Percentiles rank a stretch among this genome's conserved stretches.
Evolutionary conservation across 192 early-diverging fungal genomes (phyloP).

Genomic region (Spizellomyces punctatus): DNA sequence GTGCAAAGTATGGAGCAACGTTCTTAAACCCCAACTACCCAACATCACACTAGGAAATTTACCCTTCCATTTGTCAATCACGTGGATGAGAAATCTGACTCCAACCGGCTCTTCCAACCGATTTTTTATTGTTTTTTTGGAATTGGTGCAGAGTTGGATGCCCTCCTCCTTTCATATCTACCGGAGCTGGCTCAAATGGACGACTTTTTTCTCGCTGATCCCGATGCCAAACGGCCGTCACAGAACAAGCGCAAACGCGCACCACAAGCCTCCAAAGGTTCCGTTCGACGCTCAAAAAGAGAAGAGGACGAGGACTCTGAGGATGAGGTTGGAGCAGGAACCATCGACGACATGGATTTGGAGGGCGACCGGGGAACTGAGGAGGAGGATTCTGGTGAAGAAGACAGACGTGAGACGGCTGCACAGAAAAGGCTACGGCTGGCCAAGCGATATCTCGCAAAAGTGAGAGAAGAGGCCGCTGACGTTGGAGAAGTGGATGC

Average conservation of each 20-base stretch:
- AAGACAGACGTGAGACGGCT: constrained; percentile 78
- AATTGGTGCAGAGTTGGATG: neutral
- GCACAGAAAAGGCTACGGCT: constrained; percentile 91
- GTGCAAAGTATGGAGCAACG: too few relatives aligned
- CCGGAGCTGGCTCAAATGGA: constrained; percentile 17
- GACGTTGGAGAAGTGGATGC: constrained; percentile 84
- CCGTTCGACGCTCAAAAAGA: neutral
- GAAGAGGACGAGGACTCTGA: constrained; percentile 21
- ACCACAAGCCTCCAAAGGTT: neutral
- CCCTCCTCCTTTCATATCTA: neutral
- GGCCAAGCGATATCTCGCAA: constrained; percentile 89
- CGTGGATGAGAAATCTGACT: neutral
- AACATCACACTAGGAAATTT: too few relatives aligned
- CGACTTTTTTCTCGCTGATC: constrained; percentile 34
- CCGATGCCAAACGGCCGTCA: constrained; percentile 23
- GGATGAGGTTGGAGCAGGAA: constrained; percentile 25
- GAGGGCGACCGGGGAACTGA: constrained; percentile 17
- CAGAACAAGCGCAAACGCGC: constrained; percentile 32
- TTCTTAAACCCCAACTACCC: too few relatives aligned
- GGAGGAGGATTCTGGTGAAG: constrained; percentile 62
- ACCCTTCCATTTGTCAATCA: too few relatives aligned
- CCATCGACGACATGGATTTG: constrained; percentile 41
- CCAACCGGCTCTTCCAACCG: neutral
- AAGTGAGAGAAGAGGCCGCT: constrained; percentile 66
- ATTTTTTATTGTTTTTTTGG: neutral